Percentiles rank a stretch among this genome's conserved stretches.
Evolutionary conservation across 495 filamentous ascomycete species (phyloP).

Genomic region (Lasiosphaeria hispida): DNA sequence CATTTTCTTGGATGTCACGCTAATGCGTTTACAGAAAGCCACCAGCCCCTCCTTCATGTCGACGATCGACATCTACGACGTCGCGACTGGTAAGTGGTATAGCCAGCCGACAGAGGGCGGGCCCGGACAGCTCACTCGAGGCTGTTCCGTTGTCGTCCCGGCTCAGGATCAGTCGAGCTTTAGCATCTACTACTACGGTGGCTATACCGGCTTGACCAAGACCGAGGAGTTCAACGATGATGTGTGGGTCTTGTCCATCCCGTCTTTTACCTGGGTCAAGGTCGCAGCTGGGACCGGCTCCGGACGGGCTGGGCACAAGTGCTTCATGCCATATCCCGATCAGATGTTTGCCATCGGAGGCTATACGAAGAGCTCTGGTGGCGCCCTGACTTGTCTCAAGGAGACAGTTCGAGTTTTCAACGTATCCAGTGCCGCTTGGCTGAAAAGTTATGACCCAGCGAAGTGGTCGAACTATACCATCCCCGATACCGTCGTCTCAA

Average conservation of each 20-base stretch:
- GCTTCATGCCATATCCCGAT: conserved; percentile 66
- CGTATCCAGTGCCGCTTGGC: conserved; percentile 56
- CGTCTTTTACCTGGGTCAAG: conserved; percentile 74
- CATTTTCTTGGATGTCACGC: background rate
- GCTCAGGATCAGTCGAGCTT: conserved; percentile 60
- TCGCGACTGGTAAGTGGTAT: conserved; percentile 57
- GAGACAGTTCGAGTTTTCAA: conserved; percentile 63
- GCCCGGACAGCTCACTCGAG: conserved; percentile 58
- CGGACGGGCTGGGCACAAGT: conserved; percentile 61
- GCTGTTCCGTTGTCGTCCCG: conserved; percentile 64
- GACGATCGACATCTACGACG: conserved; percentile 67
- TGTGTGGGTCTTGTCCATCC: conserved; percentile 71
- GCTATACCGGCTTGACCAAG: conserved; percentile 52
- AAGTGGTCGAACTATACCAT: conserved; percentile 59
- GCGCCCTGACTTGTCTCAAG: conserved; percentile 43
- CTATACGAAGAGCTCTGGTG: conserved; percentile 22
- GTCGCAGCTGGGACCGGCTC: conserved; percentile 47
- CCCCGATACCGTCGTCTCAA: conserved; percentile 51
- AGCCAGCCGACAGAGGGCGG: conserved; percentile 58
- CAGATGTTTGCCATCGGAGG: conserved; percentile 74
- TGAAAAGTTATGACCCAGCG: conserved; percentile 58
- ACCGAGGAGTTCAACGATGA: conserved; percentile 52
- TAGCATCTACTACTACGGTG: conserved; percentile 77
- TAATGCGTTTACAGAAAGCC: conserved; percentile 32
- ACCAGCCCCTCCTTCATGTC: conserved; percentile 60